Percentiles rank a stretch among this genome's conserved stretches.
These are phyloP conservation scores for Saccharomyces jurei DNA, from an alignment of 805 yeast species.

Conservation along the genomic window DNA sequence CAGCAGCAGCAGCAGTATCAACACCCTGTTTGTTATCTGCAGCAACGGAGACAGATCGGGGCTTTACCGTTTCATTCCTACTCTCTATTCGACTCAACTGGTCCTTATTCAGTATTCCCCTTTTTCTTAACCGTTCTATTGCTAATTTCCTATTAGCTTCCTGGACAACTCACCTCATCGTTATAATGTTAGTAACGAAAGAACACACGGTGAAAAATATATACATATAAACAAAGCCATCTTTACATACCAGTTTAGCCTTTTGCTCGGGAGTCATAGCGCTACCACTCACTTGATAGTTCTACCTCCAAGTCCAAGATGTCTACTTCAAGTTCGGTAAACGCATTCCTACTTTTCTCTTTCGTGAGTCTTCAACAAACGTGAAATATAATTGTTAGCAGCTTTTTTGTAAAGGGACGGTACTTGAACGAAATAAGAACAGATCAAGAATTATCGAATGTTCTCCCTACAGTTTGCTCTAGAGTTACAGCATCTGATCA, in stretches of 20 bases:
- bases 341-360: background rate
- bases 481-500: background rate
- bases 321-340: background rate
- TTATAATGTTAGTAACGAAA: background rate
- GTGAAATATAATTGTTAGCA: background rate
- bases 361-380: background rate
- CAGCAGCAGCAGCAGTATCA: background rate
- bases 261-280: constrained; percentile 26
- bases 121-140: constrained; percentile 45
- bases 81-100: constrained; percentile 18
- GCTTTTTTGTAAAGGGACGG: background rate
- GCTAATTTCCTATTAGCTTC: constrained; percentile 60
- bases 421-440: background rate
- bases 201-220: background rate
- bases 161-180: constrained; percentile 24
- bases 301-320: background rate
- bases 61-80: constrained; percentile 11
- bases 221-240: background rate
- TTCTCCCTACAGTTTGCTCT: background rate
- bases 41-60: background rate
- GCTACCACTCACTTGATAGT: background rate
- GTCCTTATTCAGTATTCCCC: constrained; percentile 30
- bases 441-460: background rate
- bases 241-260: constrained; percentile 29
- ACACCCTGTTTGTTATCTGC: background rate